Conservation (phyloP, 2,329 filamentous ascomycete genomes). For the Claviceps sp. region DNA sequence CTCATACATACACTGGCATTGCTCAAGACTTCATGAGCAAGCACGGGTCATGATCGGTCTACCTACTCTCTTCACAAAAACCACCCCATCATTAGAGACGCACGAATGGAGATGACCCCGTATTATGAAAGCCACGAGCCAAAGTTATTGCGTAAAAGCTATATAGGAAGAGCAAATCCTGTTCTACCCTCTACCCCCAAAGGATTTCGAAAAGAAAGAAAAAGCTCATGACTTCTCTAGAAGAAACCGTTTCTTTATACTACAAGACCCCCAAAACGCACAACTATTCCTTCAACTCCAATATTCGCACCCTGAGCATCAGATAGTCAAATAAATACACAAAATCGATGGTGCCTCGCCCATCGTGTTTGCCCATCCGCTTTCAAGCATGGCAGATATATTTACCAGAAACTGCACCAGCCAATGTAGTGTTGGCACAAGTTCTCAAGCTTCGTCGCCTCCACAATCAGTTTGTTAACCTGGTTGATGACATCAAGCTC, state of each 20-base stretch:
- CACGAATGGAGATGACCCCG: no score
- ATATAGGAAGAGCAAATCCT: neutral
- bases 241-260: neutral
- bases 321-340: neutral
- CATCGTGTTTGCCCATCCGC: neutral
- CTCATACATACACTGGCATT: no score
- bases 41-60: no score
- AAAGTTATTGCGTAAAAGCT: neutral
- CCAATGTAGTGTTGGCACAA: conserved; percentile 98
- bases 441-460: conserved; percentile 95
- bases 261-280: neutral
- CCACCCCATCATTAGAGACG: no score
- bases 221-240: neutral
- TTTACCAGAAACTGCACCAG: conserved; percentile 95
- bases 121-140: no score
- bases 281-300: conserved; percentile 1
- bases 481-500: conserved; percentile 78
- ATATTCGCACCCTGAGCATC: neutral
- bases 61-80: no score
- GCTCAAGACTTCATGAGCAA: no score
- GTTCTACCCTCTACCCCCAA: no score
- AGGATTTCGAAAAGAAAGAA: neutral
- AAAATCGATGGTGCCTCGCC: neutral
- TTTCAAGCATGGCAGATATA: neutral
- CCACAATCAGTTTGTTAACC: conserved; percentile 86